phyloP scores from a whole-genome alignment of 768 basidiomycete species.

The Podaxis carcinomalis region DNA sequence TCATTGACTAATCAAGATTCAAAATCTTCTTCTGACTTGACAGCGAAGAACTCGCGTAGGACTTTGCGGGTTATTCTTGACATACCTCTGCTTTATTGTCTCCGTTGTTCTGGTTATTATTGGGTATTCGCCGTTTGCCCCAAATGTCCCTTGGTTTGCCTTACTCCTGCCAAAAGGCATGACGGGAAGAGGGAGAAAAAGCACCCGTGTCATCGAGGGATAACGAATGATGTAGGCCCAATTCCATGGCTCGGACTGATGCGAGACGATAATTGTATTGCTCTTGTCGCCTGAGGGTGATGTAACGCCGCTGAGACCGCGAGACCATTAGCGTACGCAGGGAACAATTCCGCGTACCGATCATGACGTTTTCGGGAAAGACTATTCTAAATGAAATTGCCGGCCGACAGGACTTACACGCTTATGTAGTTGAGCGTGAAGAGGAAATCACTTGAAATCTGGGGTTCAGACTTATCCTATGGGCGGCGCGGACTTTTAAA shows the following conservation, averaged over 20 bases:
- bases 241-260: not conserved
- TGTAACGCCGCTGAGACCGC: not conserved
- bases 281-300: not conserved
- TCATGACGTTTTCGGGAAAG: not conserved
- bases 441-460: not conserved
- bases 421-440: not conserved
- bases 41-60: slow-evolving; percentile 7
- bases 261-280: not conserved
- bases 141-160: not conserved
- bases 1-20: slow-evolving; percentile 1
- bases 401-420: not conserved
- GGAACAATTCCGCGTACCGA: not conserved
- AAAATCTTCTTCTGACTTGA: not conserved
- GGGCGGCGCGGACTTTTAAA: slow-evolving; percentile 7
- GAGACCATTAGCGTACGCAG: not conserved
- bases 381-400: not conserved
- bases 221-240: not conserved
- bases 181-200: not conserved
- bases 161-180: not conserved
- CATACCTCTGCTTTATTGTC: slow-evolving; percentile 7
- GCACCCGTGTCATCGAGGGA: not conserved
- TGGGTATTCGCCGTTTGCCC: slow-evolving; percentile 10
- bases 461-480: not conserved
- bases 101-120: slow-evolving; percentile 9
- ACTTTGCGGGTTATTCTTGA: not conserved